phyloP scores from a whole-genome alignment of 2,329 filamentous ascomycete genomes.

The Neobulgaria alba region DNA sequence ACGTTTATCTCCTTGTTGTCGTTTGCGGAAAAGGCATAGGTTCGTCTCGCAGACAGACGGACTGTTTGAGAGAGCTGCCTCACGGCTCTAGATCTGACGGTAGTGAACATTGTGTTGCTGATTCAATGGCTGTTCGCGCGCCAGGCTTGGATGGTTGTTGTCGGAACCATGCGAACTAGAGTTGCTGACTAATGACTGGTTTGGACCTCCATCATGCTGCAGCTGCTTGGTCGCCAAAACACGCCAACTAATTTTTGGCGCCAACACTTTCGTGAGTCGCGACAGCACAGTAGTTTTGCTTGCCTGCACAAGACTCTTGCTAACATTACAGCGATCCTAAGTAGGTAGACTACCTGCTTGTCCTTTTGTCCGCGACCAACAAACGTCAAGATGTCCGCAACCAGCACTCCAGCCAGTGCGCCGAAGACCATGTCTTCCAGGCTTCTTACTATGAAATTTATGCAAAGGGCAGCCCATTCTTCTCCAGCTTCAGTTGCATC shows the following conservation, averaged over 20 bases:
- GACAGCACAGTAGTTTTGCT: too few relatives aligned
- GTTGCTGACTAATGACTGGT: too few relatives aligned
- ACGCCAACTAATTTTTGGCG: too few relatives aligned
- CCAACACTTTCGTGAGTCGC: too few relatives aligned
- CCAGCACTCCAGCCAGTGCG: constrained; percentile 26
- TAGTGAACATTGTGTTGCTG: constrained; percentile 34
- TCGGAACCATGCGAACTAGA: constrained; percentile 4
- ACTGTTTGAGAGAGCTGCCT: constrained; percentile 32
- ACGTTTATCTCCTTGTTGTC: constrained; percentile 31
- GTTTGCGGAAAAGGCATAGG: constrained; percentile 39
- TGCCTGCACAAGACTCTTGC: too few relatives aligned
- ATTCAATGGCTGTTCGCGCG: constrained; percentile 19
- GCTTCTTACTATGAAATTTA: constrained; percentile 93
- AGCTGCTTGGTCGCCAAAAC: too few relatives aligned
- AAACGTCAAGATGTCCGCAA: constrained; percentile 19
- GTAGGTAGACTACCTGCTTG: background rate
- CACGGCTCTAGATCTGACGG: constrained; percentile 32
- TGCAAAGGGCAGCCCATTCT: constrained; percentile 74
- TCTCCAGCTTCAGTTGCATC: constrained; percentile 36
- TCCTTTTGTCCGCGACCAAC: too few relatives aligned
- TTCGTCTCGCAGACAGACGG: constrained; percentile 20
- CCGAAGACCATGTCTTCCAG: constrained; percentile 75
- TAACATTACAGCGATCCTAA: background rate
- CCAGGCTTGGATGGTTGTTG: constrained; percentile 7
- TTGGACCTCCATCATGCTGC: too few relatives aligned